phyloP scores from a whole-genome alignment of 73 alveolate genomes.

The Paramecium octaurelia region DNA sequence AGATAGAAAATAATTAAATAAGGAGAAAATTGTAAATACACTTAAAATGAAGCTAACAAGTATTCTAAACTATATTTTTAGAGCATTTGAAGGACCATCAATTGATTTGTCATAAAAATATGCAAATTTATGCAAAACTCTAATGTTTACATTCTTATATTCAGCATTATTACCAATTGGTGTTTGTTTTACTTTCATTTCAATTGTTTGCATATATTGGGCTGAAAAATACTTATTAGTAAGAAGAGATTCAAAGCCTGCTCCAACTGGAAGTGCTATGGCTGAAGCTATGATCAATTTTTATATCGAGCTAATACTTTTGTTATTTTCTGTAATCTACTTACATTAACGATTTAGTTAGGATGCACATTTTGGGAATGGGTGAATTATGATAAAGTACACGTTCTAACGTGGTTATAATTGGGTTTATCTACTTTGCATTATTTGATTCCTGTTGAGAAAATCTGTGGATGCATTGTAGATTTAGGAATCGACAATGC shows the following conservation, averaged over 20 bases:
- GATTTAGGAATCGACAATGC: conserved; percentile 1
- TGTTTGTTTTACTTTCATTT: not conserved
- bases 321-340: not conserved
- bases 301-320: conserved; percentile 12
- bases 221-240: not conserved
- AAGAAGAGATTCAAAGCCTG: conserved; percentile 27
- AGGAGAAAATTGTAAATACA: not conserved
- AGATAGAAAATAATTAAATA: not conserved
- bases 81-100: conserved; percentile 41
- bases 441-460: not conserved
- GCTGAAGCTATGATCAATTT: conserved; percentile 30
- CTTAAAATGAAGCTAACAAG: conserved; percentile 19
- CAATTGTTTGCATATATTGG: not conserved
- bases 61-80: not conserved
- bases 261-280: conserved; percentile 10
- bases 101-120: conserved; percentile 9
- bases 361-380: conserved; percentile 16
- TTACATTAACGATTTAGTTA: not conserved
- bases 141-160: conserved; percentile 21
- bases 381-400: not conserved
- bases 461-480: not conserved
- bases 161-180: not conserved
- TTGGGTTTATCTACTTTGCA: not conserved
- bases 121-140: not conserved
- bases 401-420: not conserved